Percentiles rank a stretch among this genome's conserved stretches.
These are phyloP conservation scores for Chaetomiaceae sp. DNA, from an alignment of 2,329 filamentous ascomycete genomes.

Conservation along the genomic window DNA sequence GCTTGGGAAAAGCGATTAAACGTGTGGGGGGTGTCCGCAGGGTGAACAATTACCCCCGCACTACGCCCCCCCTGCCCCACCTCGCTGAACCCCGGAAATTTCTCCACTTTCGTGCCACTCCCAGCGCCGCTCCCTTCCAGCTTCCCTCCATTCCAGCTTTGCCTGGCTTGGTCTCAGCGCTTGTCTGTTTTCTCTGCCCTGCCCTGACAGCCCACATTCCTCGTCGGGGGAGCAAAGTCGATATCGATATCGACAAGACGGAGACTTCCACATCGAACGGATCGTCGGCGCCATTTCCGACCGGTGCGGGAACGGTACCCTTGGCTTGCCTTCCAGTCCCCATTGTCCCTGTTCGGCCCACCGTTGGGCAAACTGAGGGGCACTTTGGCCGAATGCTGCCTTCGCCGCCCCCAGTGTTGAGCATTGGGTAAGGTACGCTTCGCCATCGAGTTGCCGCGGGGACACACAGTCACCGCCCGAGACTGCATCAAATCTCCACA, in stretches of 20 bases:
- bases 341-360: background rate
- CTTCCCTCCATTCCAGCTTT: background rate
- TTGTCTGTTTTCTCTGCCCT: background rate
- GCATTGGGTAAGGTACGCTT: too few relatives aligned
- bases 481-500: background rate
- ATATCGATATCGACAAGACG: too few relatives aligned
- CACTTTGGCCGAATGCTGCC: too few relatives aligned
- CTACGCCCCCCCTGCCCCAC: background rate
- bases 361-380: too few relatives aligned
- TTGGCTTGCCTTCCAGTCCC: background rate
- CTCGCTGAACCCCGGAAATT: too few relatives aligned
- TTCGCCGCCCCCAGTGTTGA: too few relatives aligned
- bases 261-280: background rate
- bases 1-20: slow-evolving; percentile 13
- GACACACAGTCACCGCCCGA: too few relatives aligned
- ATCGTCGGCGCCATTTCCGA: too few relatives aligned
- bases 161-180: background rate
- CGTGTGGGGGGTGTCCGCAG: slow-evolving; percentile 4
- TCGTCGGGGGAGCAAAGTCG: too few relatives aligned
- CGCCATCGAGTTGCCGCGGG: too few relatives aligned
- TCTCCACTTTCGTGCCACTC: background rate
- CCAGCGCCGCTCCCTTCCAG: too few relatives aligned
- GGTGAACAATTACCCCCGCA: slow-evolving; percentile 18
- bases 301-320: slow-evolving; percentile 1
- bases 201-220: too few relatives aligned